phyloP scores from a whole-genome alignment of 257 asterid genomes.

The Primulina eburnea region DNA sequence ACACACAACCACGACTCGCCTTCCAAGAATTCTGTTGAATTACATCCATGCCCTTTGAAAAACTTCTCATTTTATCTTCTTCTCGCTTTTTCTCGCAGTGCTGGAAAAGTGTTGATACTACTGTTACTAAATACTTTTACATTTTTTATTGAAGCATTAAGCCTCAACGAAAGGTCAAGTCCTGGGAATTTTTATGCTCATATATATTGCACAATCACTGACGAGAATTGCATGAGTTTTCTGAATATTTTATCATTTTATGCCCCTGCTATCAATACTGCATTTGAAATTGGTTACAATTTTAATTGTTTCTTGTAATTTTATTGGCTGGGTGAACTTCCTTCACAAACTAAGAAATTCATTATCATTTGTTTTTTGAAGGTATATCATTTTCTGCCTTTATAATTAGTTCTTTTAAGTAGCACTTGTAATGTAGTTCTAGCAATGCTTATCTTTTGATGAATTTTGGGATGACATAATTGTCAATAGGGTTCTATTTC shows the following conservation, averaged over 20 bases:
- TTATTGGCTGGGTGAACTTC: constrained; percentile 1
- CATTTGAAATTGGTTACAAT: constrained; percentile 7
- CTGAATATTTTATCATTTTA: not conserved
- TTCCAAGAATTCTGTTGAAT: not conserved
- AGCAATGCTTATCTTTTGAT: too few relatives aligned
- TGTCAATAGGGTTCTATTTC: too few relatives aligned
- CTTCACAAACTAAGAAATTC: not conserved
- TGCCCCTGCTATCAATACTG: not conserved
- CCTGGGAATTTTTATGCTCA: too few relatives aligned
- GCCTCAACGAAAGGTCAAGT: not conserved
- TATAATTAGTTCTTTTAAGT: constrained; percentile 1
- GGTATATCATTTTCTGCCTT: constrained; percentile 1
- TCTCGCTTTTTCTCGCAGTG: not conserved
- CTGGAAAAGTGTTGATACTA: constrained; percentile 3
- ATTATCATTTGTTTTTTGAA: not conserved
- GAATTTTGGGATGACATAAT: too few relatives aligned
- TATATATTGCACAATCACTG: not conserved
- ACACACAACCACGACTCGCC: not conserved
- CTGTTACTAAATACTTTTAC: not conserved
- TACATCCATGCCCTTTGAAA: not conserved
- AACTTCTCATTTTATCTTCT: not conserved
- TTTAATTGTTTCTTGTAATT: constrained; percentile 1
- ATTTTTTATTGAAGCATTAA: constrained; percentile 6
- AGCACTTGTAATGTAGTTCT: not conserved
- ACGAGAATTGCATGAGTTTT: not conserved